Evolutionary conservation across 2,329 filamentous ascomycete species (phyloP).

Genomic region (Pyrenophora teres): DNA sequence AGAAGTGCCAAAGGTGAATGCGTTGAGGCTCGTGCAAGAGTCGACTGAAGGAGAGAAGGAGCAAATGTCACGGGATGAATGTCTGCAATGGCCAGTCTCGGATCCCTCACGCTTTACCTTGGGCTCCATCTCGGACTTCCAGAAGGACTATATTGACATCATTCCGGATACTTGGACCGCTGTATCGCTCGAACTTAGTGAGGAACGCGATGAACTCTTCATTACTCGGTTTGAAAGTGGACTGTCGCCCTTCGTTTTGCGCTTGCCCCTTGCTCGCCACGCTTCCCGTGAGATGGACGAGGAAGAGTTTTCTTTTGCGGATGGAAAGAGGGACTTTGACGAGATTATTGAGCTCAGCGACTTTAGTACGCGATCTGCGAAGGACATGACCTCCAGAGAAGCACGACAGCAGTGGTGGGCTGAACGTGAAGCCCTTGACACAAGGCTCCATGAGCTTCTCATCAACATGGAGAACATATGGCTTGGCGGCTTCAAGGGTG

Average conservation of each 20-base stretch:
- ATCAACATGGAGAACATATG: constrained; percentile 88
- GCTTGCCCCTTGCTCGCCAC: constrained; percentile 82
- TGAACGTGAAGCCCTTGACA: constrained; percentile 79
- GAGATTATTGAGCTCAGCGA: constrained; percentile 85
- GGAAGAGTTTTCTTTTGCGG: constrained; percentile 81
- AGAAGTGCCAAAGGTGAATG: constrained; percentile 72
- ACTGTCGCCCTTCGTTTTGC: constrained; percentile 80
- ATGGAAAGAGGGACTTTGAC: constrained; percentile 76
- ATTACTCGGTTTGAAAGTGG: constrained; percentile 82
- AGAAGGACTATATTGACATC: constrained; percentile 81
- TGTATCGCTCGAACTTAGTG: constrained; percentile 81
- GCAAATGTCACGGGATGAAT: constrained; percentile 40
- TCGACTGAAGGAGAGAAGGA: constrained; percentile 57
- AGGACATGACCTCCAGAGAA: constrained; percentile 73
- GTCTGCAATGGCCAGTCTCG: constrained; percentile 48
- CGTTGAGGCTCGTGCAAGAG: constrained; percentile 69
- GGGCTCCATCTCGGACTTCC: constrained; percentile 61
- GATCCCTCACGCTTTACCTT: constrained; percentile 42
- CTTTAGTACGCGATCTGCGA: constrained; percentile 74
- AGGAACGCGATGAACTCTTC: constrained; percentile 81
- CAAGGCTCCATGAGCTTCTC: constrained; percentile 75
- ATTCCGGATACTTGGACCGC: constrained; percentile 84
- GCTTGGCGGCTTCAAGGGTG: constrained; percentile 91
- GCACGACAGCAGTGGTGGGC: constrained; percentile 88
- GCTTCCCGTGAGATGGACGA: constrained; percentile 78